Base-by-base conservation (phyloP, 2,329 filamentous ascomycete species). In the Xylaria multiplex region DNA sequence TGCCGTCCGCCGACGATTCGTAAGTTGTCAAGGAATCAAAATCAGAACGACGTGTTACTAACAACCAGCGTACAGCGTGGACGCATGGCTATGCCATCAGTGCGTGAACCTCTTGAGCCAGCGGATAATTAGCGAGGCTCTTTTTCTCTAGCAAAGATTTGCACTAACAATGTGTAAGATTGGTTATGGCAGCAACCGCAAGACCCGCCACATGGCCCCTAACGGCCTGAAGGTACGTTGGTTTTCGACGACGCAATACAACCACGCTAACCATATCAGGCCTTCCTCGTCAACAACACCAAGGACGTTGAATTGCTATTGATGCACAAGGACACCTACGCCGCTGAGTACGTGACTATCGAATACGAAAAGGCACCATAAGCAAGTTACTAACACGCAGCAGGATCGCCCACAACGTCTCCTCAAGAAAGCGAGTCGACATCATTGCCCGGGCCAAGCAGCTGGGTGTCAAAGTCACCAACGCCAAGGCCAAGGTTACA, bases 241-340 rank as follows among this genome's bases (percentile, higher is more conserved):
- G 6, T 32, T 32, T 53, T 42, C 6, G 19, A 35, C 22, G 8
- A 13, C 16, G 37, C 14, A 53, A 37, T 5, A 13, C 9, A 55
- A 24, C 32, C 6, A 43, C 30, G 50, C 68, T 69, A 62, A 69
- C 57, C 8, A 27, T 13, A 14, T 45, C 43, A 69, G 68, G 93
- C 95, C 75, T 99, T 99, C 92, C 90, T 98, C 81, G 96, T 99
- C 86, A 93, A 91, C 91, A 99, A 99, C 89, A 84, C 89, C 84
- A 89, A 91, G 82, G 96, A 99, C 78, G 91, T 99, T 80, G 95
- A 99, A 84, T 91, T 99, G 72, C 91, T 99, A 80, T 88, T 99
- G 79, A 99, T 99, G 96, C 96, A 99, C 92, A 98, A 98, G 93
- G 91, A 91, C 83, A 97, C 93, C 84, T 97, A 93, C 86, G 96